A percentile compares a stretch with the other conserved stretches of the same genome.
Evolutionary conservation across 805 yeast genomes (phyloP).

Genomic region (Candida tibetensis): DNA sequence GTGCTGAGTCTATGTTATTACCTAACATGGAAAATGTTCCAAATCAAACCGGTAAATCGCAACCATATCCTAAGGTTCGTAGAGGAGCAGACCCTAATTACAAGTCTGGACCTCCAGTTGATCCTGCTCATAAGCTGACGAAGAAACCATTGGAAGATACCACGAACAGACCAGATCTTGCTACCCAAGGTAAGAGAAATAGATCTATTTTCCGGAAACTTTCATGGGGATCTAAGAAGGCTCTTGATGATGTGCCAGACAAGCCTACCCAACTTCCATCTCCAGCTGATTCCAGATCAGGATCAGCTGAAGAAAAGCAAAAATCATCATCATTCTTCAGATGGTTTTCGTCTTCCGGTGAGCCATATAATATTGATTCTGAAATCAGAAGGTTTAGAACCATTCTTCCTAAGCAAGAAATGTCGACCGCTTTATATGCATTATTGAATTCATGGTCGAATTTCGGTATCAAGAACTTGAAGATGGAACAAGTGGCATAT

Average conservation of each 20-base stretch:
- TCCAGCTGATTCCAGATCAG: constrained; percentile 31
- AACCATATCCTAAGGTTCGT: constrained; percentile 24
- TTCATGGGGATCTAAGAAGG: constrained; percentile 48
- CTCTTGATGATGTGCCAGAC: constrained; percentile 24
- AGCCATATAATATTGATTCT: constrained; percentile 18
- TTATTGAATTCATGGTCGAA: constrained; percentile 66
- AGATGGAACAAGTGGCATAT: constrained; percentile 39
- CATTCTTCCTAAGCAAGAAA: constrained; percentile 49
- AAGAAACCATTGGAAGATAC: constrained; percentile 36
- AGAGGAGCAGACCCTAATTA: constrained; percentile 11
- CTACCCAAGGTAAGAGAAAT: constrained; percentile 25
- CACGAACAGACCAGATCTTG: constrained; percentile 23
- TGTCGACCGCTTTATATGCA: constrained; percentile 62
- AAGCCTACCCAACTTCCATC: constrained; percentile 28
- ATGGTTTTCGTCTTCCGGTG: constrained; percentile 36
- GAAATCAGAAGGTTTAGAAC: constrained; percentile 37
- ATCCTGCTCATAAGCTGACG: constrained; percentile 9
- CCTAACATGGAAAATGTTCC: constrained; percentile 20
- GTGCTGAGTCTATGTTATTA: constrained; percentile 35
- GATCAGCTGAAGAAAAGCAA: constrained; percentile 25
- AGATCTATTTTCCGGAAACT: constrained; percentile 48
- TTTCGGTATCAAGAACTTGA: constrained; percentile 62
- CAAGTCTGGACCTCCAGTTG: constrained; percentile 18
- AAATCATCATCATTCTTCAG: constrained; percentile 34
- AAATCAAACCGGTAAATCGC: constrained; percentile 4